Evolutionary conservation across 2,329 filamentous ascomycete genomes (phyloP).

Genomic region (Alternaria incomplexa): DNA sequence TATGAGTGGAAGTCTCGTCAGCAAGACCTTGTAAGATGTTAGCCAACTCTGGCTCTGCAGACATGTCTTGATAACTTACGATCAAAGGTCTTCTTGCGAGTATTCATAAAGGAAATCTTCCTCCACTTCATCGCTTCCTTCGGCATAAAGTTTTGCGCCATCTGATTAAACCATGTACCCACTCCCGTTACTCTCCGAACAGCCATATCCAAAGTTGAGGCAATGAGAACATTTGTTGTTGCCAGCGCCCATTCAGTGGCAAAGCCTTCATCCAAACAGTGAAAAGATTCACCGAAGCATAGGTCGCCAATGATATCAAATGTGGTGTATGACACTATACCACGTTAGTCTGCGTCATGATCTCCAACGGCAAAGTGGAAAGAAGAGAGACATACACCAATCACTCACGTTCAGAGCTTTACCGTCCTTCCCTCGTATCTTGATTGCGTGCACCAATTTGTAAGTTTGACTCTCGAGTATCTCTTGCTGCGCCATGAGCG

Average conservation of each 20-base stretch:
- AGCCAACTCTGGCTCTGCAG: background rate
- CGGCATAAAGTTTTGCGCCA: background rate
- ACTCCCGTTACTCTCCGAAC: background rate
- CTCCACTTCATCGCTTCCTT: background rate
- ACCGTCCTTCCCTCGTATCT: background rate
- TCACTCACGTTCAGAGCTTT: background rate
- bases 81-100: too few species aligned
- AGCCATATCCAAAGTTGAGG: background rate
- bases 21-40: background rate
- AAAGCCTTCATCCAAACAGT: background rate
- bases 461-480: background rate
- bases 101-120: too few species aligned
- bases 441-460: background rate
- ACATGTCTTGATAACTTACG: background rate
- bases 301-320: slow-evolving; percentile 1
- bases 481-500: background rate
- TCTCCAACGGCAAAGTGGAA: too few species aligned
- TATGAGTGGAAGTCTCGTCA: background rate
- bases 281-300: background rate
- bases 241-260: background rate
- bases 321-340: background rate
- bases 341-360: too few species aligned
- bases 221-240: background rate
- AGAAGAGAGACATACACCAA: background rate
- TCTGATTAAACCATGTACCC: background rate